Evolutionary conservation across 1,284 basidiomycete species (phyloP).

Genomic region (Vanrija sp.): DNA sequence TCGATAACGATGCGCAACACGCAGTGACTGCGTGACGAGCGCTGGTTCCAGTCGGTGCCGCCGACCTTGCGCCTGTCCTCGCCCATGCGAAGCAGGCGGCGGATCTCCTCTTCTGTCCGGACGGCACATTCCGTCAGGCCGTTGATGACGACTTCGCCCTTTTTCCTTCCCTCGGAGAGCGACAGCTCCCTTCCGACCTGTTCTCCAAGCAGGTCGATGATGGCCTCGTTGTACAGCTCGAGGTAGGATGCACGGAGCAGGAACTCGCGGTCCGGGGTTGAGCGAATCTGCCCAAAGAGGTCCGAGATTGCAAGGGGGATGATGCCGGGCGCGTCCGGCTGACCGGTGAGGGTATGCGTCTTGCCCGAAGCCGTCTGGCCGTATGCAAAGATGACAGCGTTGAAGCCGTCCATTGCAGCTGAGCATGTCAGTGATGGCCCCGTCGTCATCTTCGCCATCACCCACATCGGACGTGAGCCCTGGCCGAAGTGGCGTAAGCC

Average conservation of each 20-base stretch:
- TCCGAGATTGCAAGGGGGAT: constrained; percentile 80
- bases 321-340: constrained; percentile 80
- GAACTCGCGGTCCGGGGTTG: constrained; percentile 65
- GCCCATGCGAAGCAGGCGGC: constrained; percentile 76
- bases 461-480: constrained; percentile 68
- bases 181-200: constrained; percentile 36
- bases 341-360: constrained; percentile 84
- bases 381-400: constrained; percentile 90
- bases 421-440: constrained; percentile 7
- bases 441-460: neutral
- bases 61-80: constrained; percentile 86
- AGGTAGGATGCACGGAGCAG: constrained; percentile 90
- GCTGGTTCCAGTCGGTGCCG: constrained; percentile 94
- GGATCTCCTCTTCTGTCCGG: constrained; percentile 78
- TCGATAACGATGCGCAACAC: constrained; percentile 75
- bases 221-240: constrained; percentile 94
- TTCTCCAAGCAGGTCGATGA: constrained; percentile 58
- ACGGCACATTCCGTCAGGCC: constrained; percentile 60
- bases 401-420: constrained; percentile 94
- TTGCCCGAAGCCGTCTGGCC: constrained; percentile 71
- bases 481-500: constrained; percentile 77
- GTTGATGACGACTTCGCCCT: constrained; percentile 47
- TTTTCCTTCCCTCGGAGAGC: constrained; percentile 46
- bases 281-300: constrained; percentile 52
- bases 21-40: constrained; percentile 86